Evolutionary conservation across 1,284 basidiomycete genomes (phyloP).

Genomic region (Malassezia sp.): DNA sequence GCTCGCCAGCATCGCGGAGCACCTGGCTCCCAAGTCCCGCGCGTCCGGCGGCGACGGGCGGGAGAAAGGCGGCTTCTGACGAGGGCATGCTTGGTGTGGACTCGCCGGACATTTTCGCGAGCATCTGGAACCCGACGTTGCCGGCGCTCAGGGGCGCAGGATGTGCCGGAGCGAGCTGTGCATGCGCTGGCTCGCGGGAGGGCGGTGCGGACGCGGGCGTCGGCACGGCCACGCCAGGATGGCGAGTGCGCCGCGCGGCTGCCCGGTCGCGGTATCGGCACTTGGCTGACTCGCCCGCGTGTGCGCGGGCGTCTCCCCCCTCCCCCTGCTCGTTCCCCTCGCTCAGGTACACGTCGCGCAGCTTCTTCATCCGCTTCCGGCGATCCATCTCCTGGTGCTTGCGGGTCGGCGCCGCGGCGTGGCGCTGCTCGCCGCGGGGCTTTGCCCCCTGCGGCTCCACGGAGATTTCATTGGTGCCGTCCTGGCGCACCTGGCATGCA

Average conservation of each 20-base stretch:
- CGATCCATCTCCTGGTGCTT: not conserved
- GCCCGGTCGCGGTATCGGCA: slow-evolving; percentile 16
- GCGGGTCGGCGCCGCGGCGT: no score
- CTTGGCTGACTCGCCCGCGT: no score
- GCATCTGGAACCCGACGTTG: slow-evolving; percentile 9
- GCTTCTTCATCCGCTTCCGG: slow-evolving; percentile 1
- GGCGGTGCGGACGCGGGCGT: not conserved
- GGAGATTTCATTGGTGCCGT: slow-evolving; percentile 13
- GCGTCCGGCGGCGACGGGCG: slow-evolving; percentile 4
- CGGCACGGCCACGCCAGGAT: not conserved
- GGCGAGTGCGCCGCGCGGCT: slow-evolving; percentile 2
- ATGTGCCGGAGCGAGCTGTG: not conserved
- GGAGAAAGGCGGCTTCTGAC: not conserved
- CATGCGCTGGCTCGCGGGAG: no score
- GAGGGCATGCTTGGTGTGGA: not conserved
- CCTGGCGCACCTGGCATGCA: slow-evolving; percentile 3
- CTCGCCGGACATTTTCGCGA: slow-evolving; percentile 6
- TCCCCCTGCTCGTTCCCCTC: not conserved
- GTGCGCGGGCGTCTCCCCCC: not conserved
- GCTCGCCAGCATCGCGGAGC: not conserved
- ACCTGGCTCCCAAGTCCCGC: slow-evolving; percentile 8
- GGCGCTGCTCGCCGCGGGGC: no score
- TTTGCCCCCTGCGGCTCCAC: slow-evolving; percentile 3
- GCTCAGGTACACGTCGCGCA: slow-evolving; percentile 5
- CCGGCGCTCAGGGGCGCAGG: not conserved